These are phyloP conservation scores for Stropharia rugosoannulata DNA, from an alignment of 768 basidiomycete species.

Conservation along the genomic window DNA sequence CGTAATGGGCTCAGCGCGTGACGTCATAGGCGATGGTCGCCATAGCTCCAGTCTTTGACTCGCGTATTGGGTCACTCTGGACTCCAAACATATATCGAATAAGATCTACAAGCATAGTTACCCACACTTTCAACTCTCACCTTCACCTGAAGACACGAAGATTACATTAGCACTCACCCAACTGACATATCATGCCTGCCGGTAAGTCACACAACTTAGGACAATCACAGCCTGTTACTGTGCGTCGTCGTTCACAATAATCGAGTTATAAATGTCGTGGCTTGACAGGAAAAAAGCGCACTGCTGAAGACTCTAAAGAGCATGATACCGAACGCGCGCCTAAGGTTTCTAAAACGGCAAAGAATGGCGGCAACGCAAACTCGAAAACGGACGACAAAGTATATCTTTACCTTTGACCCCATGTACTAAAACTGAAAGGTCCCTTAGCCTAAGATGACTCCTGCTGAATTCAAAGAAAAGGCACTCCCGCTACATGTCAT, in stretches of 20 bases:
- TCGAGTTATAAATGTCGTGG: not conserved
- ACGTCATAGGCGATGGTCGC: conserved; percentile 5
- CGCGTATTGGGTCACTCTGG: not conserved
- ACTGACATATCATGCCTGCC: too few relatives aligned
- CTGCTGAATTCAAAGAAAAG: conserved; percentile 56
- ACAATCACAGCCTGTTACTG: not conserved
- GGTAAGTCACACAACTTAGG: not conserved
- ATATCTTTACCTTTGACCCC: conserved; percentile 5
- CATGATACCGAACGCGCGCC: conserved; percentile 32
- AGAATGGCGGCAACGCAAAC: conserved; percentile 29
- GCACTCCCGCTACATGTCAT: conserved; percentile 70
- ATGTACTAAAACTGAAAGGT: not conserved
- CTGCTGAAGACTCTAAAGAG: conserved; percentile 33
- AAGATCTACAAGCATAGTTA: not conserved
- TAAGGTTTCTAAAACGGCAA: conserved; percentile 47
- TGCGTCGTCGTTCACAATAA: too few relatives aligned
- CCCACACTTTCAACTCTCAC: not conserved
- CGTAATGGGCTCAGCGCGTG: not conserved
- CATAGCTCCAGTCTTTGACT: not conserved
- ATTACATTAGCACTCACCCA: too few relatives aligned
- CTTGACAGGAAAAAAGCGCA: conserved; percentile 40
- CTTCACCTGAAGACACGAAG: too few relatives aligned
- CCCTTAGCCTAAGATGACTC: conserved; percentile 42
- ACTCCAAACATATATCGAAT: not conserved
- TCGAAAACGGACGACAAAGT: conserved; percentile 43